Base-by-base conservation (phyloP, 225 moss, liverwort and hornwort species). In the Pseudoscleropodium purum region DNA sequence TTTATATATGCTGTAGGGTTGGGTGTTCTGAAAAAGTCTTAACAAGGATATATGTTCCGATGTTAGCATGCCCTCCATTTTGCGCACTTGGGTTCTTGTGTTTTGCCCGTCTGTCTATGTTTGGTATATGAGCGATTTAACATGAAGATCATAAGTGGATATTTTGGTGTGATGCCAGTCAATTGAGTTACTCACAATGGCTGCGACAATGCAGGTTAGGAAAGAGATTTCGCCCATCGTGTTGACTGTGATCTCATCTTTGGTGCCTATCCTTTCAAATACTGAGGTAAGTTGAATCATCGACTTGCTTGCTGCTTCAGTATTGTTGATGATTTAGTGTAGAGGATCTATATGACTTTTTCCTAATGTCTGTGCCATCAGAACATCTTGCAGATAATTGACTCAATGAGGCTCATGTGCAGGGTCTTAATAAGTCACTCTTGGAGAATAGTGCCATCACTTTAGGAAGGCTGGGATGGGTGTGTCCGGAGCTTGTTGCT, bases 371-470 rank as follows among this genome's bases (percentile, higher is more conserved):
- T 49, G 54, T 54, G 60, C 70, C 49, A 74, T 36, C 86, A 74
- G 65, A 86, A 39, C 86, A 80, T 82, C 83, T 84, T 86, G 90
- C 87, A 85, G 81, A 90, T 79, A 83, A 89, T 85, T 92, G 86
- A 95, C 84, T 86, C 20, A 84, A 76, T 25, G 86, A 91, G 92
- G 66, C 75, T 79, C 87, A 62, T 88, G 87, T 93, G 95, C 97
- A 99, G 98, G 98, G 97, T 91, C 94, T 97, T 59, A 99, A 97
- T 95, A 99, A 97, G 92, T 99, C 98, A 77, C 94, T 99, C 59
- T 84, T 99, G 95, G 98, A 99, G 93, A 99, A 99, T 93, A 99
- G 98, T 92, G 98, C 98, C 84, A 99, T 99, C 91, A 99, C 98
- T 63, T 91, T 99, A 94, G 98, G 98, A 92, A 95, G 98, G 92